Percentiles rank a stretch among this genome's conserved stretches.
Evolutionary conservation across 75 land plant species (phyloP).

Genomic region (Pseudotsuga menziesii): DNA sequence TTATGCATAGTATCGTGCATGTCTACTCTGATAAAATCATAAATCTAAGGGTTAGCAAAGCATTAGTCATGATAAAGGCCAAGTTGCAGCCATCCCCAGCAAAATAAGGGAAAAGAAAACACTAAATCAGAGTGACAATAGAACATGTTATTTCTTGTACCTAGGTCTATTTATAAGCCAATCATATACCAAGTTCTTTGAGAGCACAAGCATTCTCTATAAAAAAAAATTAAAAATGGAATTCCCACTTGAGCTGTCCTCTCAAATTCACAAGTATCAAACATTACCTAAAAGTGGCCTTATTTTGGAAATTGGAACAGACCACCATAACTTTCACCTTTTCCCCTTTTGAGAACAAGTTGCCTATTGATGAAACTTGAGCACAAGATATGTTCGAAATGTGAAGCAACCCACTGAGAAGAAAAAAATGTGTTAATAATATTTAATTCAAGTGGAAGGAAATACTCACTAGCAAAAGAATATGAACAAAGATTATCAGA

Average conservation of each 20-base stretch:
- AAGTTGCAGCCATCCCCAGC: not conserved
- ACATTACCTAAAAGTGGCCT: constrained; percentile 21
- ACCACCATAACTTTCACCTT: constrained; percentile 27
- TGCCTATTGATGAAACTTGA: not conserved
- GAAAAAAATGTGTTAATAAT: not conserved
- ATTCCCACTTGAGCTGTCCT: not conserved
- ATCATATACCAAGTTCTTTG: not conserved
- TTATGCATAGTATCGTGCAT: too few relatives aligned
- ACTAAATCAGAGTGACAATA: not conserved
- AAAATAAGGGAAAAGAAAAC: not conserved
- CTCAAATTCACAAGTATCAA: not conserved
- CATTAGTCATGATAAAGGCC: not conserved
- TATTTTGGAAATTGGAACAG: constrained; percentile 4
- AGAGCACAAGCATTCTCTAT: not conserved
- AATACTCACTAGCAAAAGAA: not conserved
- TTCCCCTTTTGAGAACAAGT: constrained; percentile 28
- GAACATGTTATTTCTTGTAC: not conserved
- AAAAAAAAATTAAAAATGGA: not conserved
- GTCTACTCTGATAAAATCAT: too few relatives aligned
- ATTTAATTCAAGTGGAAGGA: not conserved
- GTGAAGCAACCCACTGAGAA: constrained; percentile 32
- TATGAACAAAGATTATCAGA: not conserved
- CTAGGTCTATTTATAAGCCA: not conserved
- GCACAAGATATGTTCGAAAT: constrained; percentile 21
- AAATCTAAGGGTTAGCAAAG: too few relatives aligned